Evolutionary conservation across 2,329 filamentous ascomycete species (phyloP).

Genomic region (Claviceps sorghi): DNA sequence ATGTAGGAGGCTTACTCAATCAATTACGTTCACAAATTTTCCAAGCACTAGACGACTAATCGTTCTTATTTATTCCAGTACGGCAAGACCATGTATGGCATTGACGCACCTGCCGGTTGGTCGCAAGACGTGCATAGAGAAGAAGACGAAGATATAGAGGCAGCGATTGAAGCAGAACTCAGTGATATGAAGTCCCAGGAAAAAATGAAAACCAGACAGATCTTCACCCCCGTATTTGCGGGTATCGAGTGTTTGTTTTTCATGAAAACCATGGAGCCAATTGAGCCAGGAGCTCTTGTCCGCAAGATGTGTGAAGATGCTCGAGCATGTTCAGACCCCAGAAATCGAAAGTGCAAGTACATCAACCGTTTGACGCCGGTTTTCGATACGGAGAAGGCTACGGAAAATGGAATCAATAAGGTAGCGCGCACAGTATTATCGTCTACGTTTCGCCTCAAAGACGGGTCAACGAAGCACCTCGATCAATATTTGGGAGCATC

Average conservation of each 20-base stretch:
- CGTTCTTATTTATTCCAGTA: slow-evolving; percentile 32
- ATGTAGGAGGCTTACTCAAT: background rate
- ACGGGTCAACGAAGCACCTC: slow-evolving; percentile 9
- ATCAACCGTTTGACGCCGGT: slow-evolving; percentile 44
- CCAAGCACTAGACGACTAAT: background rate
- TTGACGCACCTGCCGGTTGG: slow-evolving; percentile 24
- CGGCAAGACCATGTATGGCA: slow-evolving; percentile 45
- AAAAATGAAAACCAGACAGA: slow-evolving; percentile 27
- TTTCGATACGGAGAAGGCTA: slow-evolving; percentile 45
- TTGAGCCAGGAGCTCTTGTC: slow-evolving; percentile 41
- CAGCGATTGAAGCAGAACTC: slow-evolving; percentile 59
- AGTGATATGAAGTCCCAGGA: slow-evolving; percentile 37
- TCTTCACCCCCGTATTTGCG: slow-evolving; percentile 38
- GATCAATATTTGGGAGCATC: background rate
- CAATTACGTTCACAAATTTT: background rate
- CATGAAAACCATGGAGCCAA: slow-evolving; percentile 38
- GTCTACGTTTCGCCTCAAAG: slow-evolving; percentile 42
- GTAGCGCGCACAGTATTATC: slow-evolving; percentile 48
- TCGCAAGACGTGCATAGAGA: slow-evolving; percentile 25
- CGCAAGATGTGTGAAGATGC: slow-evolving; percentile 42
- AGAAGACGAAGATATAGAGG: slow-evolving; percentile 52
- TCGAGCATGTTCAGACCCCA: slow-evolving; percentile 24
- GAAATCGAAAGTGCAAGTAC: slow-evolving; percentile 36
- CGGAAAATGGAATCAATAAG: slow-evolving; percentile 50
- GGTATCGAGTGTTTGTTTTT: slow-evolving; percentile 50